Evolutionary conservation across 2,329 filamentous ascomycete genomes (phyloP), one percentile per base, ranked within the genome.

Genomic region (Graphiopsis chlorocephala): DNA sequence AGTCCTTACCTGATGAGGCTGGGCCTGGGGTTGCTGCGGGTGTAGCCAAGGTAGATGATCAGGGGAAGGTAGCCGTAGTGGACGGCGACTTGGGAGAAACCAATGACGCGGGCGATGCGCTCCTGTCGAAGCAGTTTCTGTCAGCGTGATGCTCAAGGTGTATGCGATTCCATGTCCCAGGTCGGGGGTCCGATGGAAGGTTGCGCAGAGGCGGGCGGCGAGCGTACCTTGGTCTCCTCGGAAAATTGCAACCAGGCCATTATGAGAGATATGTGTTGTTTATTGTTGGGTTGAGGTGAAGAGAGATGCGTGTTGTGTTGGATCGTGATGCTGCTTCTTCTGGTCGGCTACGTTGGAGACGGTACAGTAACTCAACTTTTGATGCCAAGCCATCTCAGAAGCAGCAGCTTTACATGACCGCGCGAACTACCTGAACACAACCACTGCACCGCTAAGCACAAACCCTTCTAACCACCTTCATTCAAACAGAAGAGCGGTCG

Each of bases 21-120:
- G 63, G 95, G 95, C 77, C 91, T 88, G 47, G 95, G 95, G 78
- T 94, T 90, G 84, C 93, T 98, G 78, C 91, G 90, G 63, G 94
- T 96, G 83, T 97, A 98, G 73, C 94, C 95, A 74, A 99, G 90
- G 80, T 98, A 99, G 79, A 99, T 86, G 78, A 99, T 96, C 79
- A 99, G 81, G 73, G 95, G 95, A 65, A 99, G 87, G 81, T 98
- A 99, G 78, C 95, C 95, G 84, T 98, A 99, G 83, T 99, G 95
- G 76, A 99, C 90, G 66, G 91, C 93, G 74, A 97, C 89, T 75
- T 93, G 88, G 68, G 93, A 95, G 78, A 97, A 83, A 80, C 98
- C 95, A 78, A 99, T 95, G 82, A 98, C 86, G 85, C 93, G 94
- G 76, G 91, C 89, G 81, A 99, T 97, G 85, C 95, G 93, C 89